Base-by-base conservation (phyloP, 768 basidiomycete genomes). In the Leucocoprinus birnbaumii region DNA sequence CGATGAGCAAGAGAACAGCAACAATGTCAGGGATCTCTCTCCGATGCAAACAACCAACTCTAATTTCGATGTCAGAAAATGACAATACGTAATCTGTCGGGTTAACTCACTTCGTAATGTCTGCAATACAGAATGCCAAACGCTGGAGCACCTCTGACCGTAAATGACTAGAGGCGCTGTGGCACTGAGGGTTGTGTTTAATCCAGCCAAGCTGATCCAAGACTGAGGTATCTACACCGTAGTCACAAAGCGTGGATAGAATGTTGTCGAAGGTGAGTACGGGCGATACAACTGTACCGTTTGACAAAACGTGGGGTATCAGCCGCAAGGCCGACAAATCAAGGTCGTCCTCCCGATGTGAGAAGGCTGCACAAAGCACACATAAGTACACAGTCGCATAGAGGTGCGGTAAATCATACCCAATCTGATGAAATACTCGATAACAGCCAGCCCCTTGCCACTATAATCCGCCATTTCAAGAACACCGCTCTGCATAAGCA, bases 1-100 rank as follows among this genome's bases (percentile, higher is more conserved):
- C 84, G 24, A 90, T 64, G 2, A 85, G 67, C 3, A 85, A 57
- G 40, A 91, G 59, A 2, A 73, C 66, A 47, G 82, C 59, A 7
- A 85, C 59, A 19, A 85, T 63, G 54, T 82, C 74, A 11, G 79
- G 73, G 1, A 78, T 61, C 19, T 86, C 82, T 4, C 70, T 63
- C 6, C 52, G 42, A 16, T 61, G 58, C 14, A 80, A 62, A 48
- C 64, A 67, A 46, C 68, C 62, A 45, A 72, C 71, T 48, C 74
- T 78, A 60, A 37, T 9, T 34, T 48, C 37, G 19, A 7, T 52
- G 31, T 50, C 14, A 22, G 7, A 6, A n/a, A n/a, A n/a, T n/a
- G n/a, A 54, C 13, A 19, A 16, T n/a, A 44, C 27, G 27, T 43
- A 25, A 21, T 22, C 49, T 38, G 21, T 24, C 51, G 1, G 27